phyloP scores from a whole-genome alignment of 2,329 filamentous ascomycete genomes.

The Trichoderma koningii region DNA sequence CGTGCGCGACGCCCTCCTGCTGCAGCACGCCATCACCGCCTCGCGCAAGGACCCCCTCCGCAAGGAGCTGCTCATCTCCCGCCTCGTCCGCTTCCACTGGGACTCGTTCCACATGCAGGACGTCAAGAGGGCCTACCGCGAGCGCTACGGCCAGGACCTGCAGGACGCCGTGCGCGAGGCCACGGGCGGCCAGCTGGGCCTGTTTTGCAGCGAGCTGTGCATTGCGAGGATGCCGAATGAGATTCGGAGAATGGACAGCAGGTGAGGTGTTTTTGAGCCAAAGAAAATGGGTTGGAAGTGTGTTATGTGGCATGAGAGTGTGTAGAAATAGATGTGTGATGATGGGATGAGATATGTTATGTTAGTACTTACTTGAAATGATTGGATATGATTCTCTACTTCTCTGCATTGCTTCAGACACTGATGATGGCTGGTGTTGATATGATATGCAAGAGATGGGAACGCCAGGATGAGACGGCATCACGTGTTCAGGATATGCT shows the following conservation, averaged over 20 bases:
- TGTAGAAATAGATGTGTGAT: neutral
- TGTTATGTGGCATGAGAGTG: neutral
- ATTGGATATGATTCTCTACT: too few species aligned
- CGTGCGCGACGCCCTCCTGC: conserved; percentile 84
- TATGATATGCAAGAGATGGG: neutral
- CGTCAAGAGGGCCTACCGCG: conserved; percentile 77
- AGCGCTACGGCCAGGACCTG: conserved; percentile 73
- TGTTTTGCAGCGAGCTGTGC: conserved; percentile 72
- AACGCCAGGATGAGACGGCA: too few species aligned
- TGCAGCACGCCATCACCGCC: conserved; percentile 84
- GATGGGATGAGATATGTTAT: neutral
- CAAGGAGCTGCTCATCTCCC: conserved; percentile 82
- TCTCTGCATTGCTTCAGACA: too few species aligned
- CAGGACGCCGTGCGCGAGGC: conserved; percentile 78
- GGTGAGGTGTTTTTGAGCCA: conserved; percentile 7
- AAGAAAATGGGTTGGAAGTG: neutral
- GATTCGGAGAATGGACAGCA: conserved; percentile 51
- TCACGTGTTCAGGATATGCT: too few species aligned
- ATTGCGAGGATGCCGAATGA: conserved; percentile 63
- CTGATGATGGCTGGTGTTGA: neutral
- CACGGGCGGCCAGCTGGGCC: conserved; percentile 73
- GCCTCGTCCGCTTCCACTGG: conserved; percentile 91
- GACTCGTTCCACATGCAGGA: conserved; percentile 77
- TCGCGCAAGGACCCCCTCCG: conserved; percentile 71
- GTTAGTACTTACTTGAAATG: neutral